Evolutionary conservation across 352 stramenopile genomes (phyloP).

Genomic region (Globisporangium alternatum): DNA sequence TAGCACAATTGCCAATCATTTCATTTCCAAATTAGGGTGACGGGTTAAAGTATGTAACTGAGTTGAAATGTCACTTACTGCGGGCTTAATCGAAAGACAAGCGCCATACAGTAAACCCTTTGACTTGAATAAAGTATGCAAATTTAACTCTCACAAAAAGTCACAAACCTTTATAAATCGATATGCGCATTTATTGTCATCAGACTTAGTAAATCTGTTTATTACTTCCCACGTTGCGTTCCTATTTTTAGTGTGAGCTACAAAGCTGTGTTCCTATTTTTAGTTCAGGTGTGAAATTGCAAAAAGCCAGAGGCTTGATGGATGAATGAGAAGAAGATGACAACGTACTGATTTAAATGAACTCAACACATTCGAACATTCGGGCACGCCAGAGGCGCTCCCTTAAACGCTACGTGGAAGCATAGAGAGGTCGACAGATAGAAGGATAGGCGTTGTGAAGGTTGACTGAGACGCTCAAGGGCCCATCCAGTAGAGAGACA

Average conservation of each 20-base stretch:
- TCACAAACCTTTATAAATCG: no score
- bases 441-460: background rate
- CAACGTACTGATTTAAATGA: background rate
- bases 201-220: no score
- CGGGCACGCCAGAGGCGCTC: background rate
- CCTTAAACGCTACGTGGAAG: constrained; percentile 1
- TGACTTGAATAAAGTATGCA: constrained; percentile 4
- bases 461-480: background rate
- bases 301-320: background rate
- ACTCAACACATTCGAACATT: background rate
- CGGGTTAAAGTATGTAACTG: no score
- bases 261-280: background rate
- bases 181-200: no score
- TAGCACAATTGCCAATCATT: no score
- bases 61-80: no score
- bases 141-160: no score
- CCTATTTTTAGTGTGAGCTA: no score
- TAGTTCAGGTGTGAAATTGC: background rate
- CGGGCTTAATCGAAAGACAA: no score
- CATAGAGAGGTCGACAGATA: background rate
- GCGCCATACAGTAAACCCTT: background rate
- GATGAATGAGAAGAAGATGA: no score
- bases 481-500: background rate
- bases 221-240: background rate
- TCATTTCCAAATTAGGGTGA: no score